Base-by-base conservation (phyloP, 2,329 filamentous ascomycete species). In the Neofusicoccum sp. region DNA sequence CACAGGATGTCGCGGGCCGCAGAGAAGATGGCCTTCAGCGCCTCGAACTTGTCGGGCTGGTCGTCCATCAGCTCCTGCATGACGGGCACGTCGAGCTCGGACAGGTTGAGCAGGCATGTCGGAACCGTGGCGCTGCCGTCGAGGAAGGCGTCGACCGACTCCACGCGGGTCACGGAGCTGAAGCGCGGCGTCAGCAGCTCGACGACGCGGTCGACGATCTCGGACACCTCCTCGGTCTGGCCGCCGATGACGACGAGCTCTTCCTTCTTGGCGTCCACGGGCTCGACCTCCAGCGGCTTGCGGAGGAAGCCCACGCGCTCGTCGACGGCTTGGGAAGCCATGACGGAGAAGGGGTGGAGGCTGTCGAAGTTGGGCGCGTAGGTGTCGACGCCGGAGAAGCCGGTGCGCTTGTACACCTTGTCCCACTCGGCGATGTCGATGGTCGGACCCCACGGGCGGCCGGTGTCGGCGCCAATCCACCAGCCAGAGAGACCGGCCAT, bases 401-500 rank as follows among this genome's bases (percentile, higher is more conserved):
- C 45, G 8, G 45, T 49, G 9, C 30, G 11, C 8, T 11, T 9
- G 9, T 26, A 26, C 45, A 49, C 9, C n/a, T 26, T 9, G 16
- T 49, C 11, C 45, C 45, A 49, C 26, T 49, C 8, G 16, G 20
- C 16, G 6, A 9, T 7, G 24, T 7, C 7, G 45, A 49, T 24
- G 20, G 12, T n/a, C 8, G 76, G 75, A 6, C 65, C 68, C 2
- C 65, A 43, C 0, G 26, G 43, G 28, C 70, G 65, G 0, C 71
- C 72, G 48, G 73, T 71, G 1, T 72, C 66, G 0, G 38, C 63
- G 12, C 68, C 67, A 9, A 59, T 24, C 74, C 74, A 77, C 75
- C 75, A 78, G 2, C 67, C 73, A 3, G 70, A 65, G 3, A 77
- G 62, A 0, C 64, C 53, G 11, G 34, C 16, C 53, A 57, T 57